Percentiles rank a stretch among this genome's conserved stretches.
Conservation (phyloP, 176 grass and related monocot species). For the Triticum urartu region DNA sequence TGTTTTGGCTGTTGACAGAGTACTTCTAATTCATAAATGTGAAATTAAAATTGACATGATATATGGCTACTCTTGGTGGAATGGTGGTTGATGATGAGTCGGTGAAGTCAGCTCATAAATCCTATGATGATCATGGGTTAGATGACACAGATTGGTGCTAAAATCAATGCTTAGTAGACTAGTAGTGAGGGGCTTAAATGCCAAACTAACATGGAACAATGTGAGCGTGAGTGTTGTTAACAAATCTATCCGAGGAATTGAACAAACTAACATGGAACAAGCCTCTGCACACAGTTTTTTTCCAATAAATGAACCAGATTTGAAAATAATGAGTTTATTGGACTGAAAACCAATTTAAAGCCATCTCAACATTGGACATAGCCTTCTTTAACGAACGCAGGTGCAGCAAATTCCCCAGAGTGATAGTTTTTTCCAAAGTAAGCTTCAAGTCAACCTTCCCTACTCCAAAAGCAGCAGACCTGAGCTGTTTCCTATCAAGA, state of each 20-base stretch:
- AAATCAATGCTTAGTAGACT: no score
- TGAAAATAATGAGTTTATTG: neutral
- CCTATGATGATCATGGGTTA: no score
- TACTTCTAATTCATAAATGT: no score
- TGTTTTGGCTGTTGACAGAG: no score
- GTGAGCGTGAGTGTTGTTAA: neutral
- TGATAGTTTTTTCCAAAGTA: neutral
- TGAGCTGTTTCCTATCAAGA: neutral
- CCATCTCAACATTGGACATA: neutral
- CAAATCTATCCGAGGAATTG: neutral
- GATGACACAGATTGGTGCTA: no score
- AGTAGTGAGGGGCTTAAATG: no score
- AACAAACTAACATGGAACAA: neutral
- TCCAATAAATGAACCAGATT: neutral
- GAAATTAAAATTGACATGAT: no score
- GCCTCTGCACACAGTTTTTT: neutral
- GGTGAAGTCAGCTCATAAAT: no score
- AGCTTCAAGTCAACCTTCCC: neutral
- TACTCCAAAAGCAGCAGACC: neutral
- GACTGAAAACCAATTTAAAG: neutral
- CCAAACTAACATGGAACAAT: neutral
- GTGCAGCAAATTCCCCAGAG: neutral
- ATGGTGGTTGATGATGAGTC: no score
- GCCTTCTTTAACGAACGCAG: neutral
- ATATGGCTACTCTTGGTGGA: no score